Conservation (phyloP, 192 early-diverging fungal genomes). For the Entomortierella lignicola region DNA sequence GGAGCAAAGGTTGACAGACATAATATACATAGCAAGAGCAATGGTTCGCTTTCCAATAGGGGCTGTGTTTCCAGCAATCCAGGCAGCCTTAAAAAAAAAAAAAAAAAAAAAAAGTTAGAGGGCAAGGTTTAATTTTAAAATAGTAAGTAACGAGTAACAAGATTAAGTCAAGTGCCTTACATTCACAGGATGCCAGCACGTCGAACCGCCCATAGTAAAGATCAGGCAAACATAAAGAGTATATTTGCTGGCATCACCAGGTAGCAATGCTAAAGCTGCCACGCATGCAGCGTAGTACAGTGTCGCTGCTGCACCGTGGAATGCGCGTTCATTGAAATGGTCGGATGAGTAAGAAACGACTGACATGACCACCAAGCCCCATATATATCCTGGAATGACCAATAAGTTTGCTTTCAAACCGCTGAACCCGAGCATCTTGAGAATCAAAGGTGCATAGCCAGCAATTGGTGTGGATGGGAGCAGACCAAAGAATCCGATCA, state of each 20-base stretch:
- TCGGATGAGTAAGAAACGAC: conserved; percentile 42
- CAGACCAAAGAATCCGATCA: conserved; percentile 56
- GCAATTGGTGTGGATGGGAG: conserved; percentile 42
- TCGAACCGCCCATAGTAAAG: conserved; percentile 41
- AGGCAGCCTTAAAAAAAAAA: conserved; percentile 32
- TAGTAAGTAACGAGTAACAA: background rate
- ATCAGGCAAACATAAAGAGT: conserved; percentile 34
- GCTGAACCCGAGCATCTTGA: conserved; percentile 54
- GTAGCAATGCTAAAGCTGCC: conserved; percentile 27
- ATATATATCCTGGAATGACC: conserved; percentile 52
- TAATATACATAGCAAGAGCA: conserved; percentile 57
- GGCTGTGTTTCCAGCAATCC: conserved; percentile 55
- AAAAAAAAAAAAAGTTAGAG: background rate
- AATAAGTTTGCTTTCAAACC: conserved; percentile 55
- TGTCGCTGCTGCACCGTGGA: conserved; percentile 33
- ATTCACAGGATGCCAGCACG: conserved; percentile 53
- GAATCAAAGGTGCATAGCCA: conserved; percentile 52
- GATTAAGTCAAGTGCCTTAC: conserved; percentile 24
- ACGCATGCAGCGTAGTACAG: conserved; percentile 39
- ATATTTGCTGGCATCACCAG: conserved; percentile 30
- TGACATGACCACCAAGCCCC: conserved; percentile 33
- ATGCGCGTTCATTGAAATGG: conserved; percentile 32
- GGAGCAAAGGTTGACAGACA: conserved; percentile 53
- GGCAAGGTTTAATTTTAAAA: background rate
- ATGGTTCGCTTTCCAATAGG: conserved; percentile 57